Percentiles rank a stretch among this genome's conserved stretches.
Conservation (phyloP, 306 rosid species). For the Casuarina cunninghamiana region DNA sequence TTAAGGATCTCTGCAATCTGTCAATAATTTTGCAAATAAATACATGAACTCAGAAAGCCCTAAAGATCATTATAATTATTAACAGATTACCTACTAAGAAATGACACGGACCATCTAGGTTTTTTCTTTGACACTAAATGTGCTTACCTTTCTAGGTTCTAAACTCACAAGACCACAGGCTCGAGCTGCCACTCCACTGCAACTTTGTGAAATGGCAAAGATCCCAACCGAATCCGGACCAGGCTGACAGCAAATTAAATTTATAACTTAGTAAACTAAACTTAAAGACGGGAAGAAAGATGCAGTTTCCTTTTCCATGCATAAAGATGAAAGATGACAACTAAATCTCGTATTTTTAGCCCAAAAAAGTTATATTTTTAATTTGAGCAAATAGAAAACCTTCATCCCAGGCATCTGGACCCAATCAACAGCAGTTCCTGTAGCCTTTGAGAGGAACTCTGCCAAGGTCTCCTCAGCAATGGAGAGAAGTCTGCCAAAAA, state of each 20-base stretch:
- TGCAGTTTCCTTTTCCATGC: neutral
- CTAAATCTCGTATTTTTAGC: neutral
- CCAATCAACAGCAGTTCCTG: constrained; percentile 99
- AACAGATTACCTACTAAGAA: neutral
- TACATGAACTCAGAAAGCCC: constrained; percentile 19
- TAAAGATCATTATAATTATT: neutral
- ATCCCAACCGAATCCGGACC: constrained; percentile 99
- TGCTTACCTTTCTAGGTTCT: constrained; percentile 83
- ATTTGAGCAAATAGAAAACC: constrained; percentile 42
- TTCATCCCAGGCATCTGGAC: constrained; percentile 99
- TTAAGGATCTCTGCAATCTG: constrained; percentile 98
- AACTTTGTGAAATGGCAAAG: constrained; percentile 96
- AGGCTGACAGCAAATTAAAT: constrained; percentile 56
- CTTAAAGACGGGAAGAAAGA: constrained; percentile 4
- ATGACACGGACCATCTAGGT: neutral
- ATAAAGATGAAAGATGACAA: neutral
- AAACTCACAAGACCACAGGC: constrained; percentile 98
- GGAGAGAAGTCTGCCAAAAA: constrained; percentile 80
- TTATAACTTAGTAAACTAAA: neutral
- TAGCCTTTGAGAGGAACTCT: constrained; percentile 99
- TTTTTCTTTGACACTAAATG: neutral
- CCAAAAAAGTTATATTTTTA: neutral
- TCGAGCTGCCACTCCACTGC: constrained; percentile 99
- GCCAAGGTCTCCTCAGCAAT: constrained; percentile 98
- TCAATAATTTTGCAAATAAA: constrained; percentile 3